Base-by-base conservation (phyloP, 148 eudicot species). In the Agrostemma githago region DNA sequence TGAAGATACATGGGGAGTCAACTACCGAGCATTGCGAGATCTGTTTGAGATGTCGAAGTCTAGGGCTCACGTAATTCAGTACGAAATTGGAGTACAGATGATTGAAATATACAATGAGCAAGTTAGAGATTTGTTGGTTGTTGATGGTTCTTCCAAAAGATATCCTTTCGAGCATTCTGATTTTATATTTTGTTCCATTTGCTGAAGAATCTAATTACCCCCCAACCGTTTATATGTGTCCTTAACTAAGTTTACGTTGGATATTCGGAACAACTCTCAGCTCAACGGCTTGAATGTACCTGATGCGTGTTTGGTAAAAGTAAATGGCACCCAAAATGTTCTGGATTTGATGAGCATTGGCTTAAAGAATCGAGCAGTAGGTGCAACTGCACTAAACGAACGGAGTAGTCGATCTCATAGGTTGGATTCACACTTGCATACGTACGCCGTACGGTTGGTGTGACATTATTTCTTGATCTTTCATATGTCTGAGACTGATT, bases 351-450 rank as follows among this genome's bases (percentile, higher is more conserved):
- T 96, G 99, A 85, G 67, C 82, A 81, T 84, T 65, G 99, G 99
- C 62, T 87, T 84, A 40, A 92, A 78, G 80, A 96, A 92, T 72
- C 97, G 99, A 38, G 96, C 96, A 70, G 99, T 96, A 66, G 97
- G 99, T 77, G 97, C 99, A 14, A 96, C 99, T 70, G 99, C 97
- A 70, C 76, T 96, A 76, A 96, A 96, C 63, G 97, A 89, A 77
- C 86, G 99, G 39, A 96, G 99, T 68, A 96, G 99, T 77, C 86
- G 99, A 41, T 96, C 99, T 68, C 99, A 96, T 78, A 89, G 99
- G 99, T 92, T 78, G 19, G 16, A 8, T 72, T 40, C 48, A 17
- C n/a, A n/a, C 34, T 58, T 2, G 48, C 54, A 26, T 54, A 6
- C 42, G 57, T 58, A 14, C 3, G 4, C 4, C 42, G 57, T 58